phyloP scores from a whole-genome alignment of 2,329 filamentous ascomycete species.

The Sclerotinia borealis region DNA sequence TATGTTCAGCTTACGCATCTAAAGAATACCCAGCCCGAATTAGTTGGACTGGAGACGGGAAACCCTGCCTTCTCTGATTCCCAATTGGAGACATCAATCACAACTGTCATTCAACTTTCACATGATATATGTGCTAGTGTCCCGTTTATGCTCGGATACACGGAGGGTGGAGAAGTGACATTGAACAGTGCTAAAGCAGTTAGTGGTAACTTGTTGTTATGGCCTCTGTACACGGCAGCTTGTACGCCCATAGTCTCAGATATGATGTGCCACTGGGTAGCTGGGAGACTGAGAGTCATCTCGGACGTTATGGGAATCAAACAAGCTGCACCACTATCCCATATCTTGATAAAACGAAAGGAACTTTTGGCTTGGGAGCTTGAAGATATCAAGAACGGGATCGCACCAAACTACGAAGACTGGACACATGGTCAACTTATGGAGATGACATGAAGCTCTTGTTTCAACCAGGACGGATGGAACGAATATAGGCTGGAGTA shows the following conservation, averaged over 20 bases:
- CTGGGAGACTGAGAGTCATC: constrained; percentile 22
- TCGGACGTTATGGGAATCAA: constrained; percentile 24
- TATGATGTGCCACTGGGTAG: constrained; percentile 26
- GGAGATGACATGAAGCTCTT: neutral
- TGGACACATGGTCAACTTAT: constrained; percentile 9
- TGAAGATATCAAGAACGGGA: neutral
- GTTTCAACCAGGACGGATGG: neutral
- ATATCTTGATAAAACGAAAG: constrained; percentile 11
- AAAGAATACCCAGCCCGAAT: constrained; percentile 3
- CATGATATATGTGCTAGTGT: constrained; percentile 27
- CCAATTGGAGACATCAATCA: constrained; percentile 18
- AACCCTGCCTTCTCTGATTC: constrained; percentile 14
- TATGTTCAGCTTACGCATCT: constrained; percentile 22
- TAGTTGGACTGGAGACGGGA: neutral
- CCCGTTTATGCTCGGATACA: constrained; percentile 21
- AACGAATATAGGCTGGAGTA: too few relatives aligned
- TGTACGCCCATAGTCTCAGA: constrained; percentile 20
- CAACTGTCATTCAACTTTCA: constrained; percentile 20
- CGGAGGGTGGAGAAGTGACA: constrained; percentile 4
- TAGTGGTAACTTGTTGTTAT: constrained; percentile 24
- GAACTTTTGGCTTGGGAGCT: constrained; percentile 15
- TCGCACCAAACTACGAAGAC: neutral
- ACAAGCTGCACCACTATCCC: constrained; percentile 24
- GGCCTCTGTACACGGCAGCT: constrained; percentile 26
- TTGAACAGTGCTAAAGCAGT: constrained; percentile 17